Evolutionary conservation across 768 basidiomycete species (phyloP).

Genomic region (Lanmaoa pseudosensibilis): DNA sequence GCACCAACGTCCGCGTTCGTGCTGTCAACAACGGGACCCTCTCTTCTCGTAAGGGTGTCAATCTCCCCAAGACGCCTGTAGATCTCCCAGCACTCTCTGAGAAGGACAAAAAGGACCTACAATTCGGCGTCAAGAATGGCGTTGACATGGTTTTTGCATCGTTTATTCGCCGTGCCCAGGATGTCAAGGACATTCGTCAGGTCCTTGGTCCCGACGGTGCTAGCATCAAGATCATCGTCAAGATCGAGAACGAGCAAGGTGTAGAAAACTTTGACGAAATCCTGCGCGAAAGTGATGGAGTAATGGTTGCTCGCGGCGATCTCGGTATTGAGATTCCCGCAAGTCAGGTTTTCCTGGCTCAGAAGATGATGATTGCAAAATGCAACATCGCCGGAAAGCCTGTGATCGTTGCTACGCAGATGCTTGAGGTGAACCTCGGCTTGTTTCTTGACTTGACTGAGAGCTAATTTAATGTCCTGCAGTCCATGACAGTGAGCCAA

Average conservation of each 20-base stretch:
- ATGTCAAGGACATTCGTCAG: slow-evolving; percentile 90
- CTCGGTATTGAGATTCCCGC: slow-evolving; percentile 99
- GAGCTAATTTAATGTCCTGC: slow-evolving; percentile 14
- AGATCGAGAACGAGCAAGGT: slow-evolving; percentile 99
- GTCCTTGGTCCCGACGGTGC: slow-evolving; percentile 95
- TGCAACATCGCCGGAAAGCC: slow-evolving; percentile 98
- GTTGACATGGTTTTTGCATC: slow-evolving; percentile 99
- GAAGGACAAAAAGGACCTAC: slow-evolving; percentile 95
- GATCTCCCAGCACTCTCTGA: slow-evolving; percentile 97
- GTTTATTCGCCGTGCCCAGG: slow-evolving; percentile 93
- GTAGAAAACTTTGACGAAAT: slow-evolving; percentile 99
- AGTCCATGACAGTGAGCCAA: slow-evolving; percentile 87
- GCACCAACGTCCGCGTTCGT: slow-evolving; percentile 77
- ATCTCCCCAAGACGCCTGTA: slow-evolving; percentile 96
- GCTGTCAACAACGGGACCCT: slow-evolving; percentile 89
- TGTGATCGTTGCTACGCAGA: slow-evolving; percentile 97
- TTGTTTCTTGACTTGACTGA: neutral
- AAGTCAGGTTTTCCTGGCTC: slow-evolving; percentile 96
- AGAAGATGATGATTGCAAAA: slow-evolving; percentile 99
- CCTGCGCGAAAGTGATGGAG: slow-evolving; percentile 90
- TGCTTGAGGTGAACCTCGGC: slow-evolving; percentile 79
- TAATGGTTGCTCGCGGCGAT: slow-evolving; percentile 99
- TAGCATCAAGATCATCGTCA: slow-evolving; percentile 97
- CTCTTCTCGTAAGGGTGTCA: slow-evolving; percentile 97
- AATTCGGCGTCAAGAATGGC: slow-evolving; percentile 94